A percentile compares a stretch with the other conserved stretches of the same genome.
These are phyloP conservation scores for Trichoderma atroviride DNA, from an alignment of 2,329 filamentous ascomycete genomes.

Conservation along the genomic window DNA sequence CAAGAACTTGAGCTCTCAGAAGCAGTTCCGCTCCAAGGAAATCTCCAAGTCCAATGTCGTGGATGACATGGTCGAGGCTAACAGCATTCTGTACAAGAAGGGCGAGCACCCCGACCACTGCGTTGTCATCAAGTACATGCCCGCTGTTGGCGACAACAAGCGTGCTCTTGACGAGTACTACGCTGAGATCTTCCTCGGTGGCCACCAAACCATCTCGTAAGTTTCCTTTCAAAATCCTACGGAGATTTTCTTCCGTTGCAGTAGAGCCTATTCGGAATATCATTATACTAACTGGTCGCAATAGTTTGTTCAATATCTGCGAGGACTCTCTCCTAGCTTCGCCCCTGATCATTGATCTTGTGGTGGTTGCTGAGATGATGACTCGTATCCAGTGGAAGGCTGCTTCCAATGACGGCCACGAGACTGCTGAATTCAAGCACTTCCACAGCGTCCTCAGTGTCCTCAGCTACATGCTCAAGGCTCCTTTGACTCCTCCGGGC, in stretches of 20 bases:
- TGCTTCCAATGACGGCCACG: slow-evolving; percentile 52
- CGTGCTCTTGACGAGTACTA: slow-evolving; percentile 99
- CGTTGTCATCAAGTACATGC: slow-evolving; percentile 99
- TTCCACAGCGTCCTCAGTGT: slow-evolving; percentile 98
- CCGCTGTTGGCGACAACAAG: slow-evolving; percentile 98
- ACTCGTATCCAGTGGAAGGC: slow-evolving; percentile 93
- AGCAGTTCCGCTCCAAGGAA: slow-evolving; percentile 99
- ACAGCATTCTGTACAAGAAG: slow-evolving; percentile 83
- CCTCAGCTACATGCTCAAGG: slow-evolving; percentile 98
- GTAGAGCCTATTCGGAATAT: not conserved
- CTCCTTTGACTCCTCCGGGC: slow-evolving; percentile 88
- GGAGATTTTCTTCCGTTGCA: not conserved
- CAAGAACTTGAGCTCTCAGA: slow-evolving; percentile 96
- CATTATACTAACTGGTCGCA: slow-evolving; percentile 30
- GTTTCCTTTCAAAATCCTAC: slow-evolving; percentile 35
- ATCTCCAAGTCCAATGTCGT: slow-evolving; percentile 99
- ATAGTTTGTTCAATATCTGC: slow-evolving; percentile 94
- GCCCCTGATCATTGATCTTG: slow-evolving; percentile 94
- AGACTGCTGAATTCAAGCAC: slow-evolving; percentile 74
- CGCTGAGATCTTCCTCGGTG: slow-evolving; percentile 97
- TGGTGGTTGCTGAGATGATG: slow-evolving; percentile 95
- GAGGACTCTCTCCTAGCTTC: slow-evolving; percentile 97
- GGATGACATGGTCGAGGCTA: slow-evolving; percentile 98
- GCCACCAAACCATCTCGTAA: slow-evolving; percentile 92
- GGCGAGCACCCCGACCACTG: slow-evolving; percentile 97